Percentiles rank a stretch among this genome's conserved stretches.
phyloP scores from a whole-genome alignment of 169 alveolate species.

The Babesia gibsoni region DNA sequence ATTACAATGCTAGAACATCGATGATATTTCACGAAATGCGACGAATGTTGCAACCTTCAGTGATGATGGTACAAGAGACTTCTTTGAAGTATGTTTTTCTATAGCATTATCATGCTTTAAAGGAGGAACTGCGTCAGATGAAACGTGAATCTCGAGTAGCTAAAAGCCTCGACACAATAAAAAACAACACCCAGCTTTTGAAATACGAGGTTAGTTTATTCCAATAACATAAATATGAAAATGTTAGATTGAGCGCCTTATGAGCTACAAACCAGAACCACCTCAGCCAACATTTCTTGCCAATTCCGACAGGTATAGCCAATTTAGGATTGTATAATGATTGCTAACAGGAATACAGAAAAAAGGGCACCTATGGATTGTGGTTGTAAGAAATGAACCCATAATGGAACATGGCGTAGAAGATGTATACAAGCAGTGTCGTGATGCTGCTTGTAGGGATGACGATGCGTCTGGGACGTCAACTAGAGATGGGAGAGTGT shows the following conservation, averaged over 20 bases:
- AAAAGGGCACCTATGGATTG: neutral
- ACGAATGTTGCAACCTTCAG: constrained; percentile 32
- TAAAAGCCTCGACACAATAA: neutral
- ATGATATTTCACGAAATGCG: constrained; percentile 35
- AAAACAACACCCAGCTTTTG: neutral
- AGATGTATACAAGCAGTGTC: constrained; percentile 53
- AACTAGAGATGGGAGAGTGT: neutral
- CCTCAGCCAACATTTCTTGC: neutral
- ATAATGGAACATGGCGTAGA: constrained; percentile 12
- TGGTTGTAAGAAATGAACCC: neutral
- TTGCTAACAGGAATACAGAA: neutral
- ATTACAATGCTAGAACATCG: constrained; percentile 13
- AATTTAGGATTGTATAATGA: neutral
- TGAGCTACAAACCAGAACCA: constrained; percentile 4
- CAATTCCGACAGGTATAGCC: neutral
- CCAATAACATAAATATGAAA: neutral
- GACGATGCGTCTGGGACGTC: neutral
- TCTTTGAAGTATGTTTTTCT: constrained; percentile 27
- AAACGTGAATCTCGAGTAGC: constrained; percentile 3
- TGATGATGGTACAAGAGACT: constrained; percentile 45
- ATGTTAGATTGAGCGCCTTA: neutral
- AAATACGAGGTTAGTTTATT: neutral
- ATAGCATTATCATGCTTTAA: neutral
- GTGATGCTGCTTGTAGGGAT: constrained; percentile 57
- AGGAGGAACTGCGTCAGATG: constrained; percentile 62